Evolutionary conservation across 257 asterid genomes (phyloP).

Genomic region (Nicotiana tomentosiformis): DNA sequence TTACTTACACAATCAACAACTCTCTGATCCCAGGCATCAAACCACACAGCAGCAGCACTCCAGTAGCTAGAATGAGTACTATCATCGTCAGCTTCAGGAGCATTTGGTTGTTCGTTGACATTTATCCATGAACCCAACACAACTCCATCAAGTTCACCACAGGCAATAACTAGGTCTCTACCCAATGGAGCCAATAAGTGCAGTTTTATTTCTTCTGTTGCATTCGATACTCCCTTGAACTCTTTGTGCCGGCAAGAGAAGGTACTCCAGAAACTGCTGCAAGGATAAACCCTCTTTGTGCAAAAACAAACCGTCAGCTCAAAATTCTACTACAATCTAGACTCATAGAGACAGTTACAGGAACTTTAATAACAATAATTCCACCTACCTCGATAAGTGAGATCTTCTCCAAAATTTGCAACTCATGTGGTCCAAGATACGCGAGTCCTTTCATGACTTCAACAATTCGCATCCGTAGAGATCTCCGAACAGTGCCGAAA

Average conservation of each 20-base stretch:
- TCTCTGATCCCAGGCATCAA: conserved; percentile 93
- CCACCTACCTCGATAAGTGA: conserved; percentile 80
- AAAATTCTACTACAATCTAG: conserved; percentile 22
- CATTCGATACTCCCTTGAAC: conserved; percentile 37
- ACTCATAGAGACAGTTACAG: conserved; percentile 19
- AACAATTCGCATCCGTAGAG: conserved; percentile 68
- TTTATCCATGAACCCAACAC: conserved; percentile 83
- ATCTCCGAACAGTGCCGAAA: conserved; percentile 89
- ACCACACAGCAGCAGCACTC: conserved; percentile 95
- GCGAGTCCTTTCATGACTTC: conserved; percentile 67
- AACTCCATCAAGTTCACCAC: conserved; percentile 96
- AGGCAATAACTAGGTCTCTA: conserved; percentile 38
- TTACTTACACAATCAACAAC: conserved; percentile 81
- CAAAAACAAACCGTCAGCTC: conserved; percentile 47
- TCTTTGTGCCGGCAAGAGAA: conserved; percentile 46
- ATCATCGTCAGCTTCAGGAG: conserved; percentile 71
- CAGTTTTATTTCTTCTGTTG: conserved; percentile 37
- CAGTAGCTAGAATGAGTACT: conserved; percentile 74
- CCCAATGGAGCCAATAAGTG: conserved; percentile 51
- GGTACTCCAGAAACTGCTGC: conserved; percentile 74
- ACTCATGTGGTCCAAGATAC: conserved; percentile 72
- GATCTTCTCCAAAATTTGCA: conserved; percentile 67
- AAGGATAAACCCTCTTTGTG: conserved; percentile 89
- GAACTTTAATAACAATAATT: conserved; percentile 16
- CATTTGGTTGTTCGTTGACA: conserved; percentile 43